Percentiles rank a stretch among this genome's conserved stretches.
These are phyloP conservation scores for Nelumbo lutea DNA, from an alignment of 164 flowering plant species.

Conservation along the genomic window DNA sequence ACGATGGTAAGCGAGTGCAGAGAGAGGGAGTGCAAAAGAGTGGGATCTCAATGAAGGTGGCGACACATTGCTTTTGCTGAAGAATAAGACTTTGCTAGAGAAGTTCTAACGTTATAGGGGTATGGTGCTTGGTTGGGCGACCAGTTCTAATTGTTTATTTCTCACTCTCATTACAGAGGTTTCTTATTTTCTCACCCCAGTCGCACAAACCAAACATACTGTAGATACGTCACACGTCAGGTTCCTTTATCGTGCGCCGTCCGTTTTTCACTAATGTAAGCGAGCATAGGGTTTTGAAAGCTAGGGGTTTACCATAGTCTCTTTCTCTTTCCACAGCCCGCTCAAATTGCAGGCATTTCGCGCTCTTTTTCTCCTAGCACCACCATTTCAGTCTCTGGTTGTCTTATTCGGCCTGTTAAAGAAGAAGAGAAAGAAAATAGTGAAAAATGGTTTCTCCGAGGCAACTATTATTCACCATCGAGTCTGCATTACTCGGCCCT, in stretches of 20 bases:
- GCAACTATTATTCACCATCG: constrained; percentile 57
- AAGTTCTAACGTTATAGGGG: no score
- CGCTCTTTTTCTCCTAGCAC: neutral
- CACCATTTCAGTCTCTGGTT: constrained; percentile 4
- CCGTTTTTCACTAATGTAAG: neutral
- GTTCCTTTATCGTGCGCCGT: neutral
- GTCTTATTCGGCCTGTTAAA: neutral
- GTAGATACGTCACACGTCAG: no score
- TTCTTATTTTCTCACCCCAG: no score
- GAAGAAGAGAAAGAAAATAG: neutral
- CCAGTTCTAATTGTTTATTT: no score
- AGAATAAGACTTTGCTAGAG: no score
- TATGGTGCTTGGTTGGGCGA: no score
- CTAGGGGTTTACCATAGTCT: neutral
- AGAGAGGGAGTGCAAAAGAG: no score
- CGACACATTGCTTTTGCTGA: no score
- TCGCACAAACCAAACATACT: no score
- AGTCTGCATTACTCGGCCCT: constrained; percentile 52
- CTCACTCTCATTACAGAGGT: no score
- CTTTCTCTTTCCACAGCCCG: neutral
- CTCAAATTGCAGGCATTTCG: neutral
- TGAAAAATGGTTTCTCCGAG: constrained; percentile 67
- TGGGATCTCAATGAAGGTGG: no score
- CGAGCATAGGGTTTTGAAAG: neutral
- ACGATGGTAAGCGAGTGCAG: no score